Conservation (phyloP, 257 asterid genomes). For the Ballota nigra region DNA sequence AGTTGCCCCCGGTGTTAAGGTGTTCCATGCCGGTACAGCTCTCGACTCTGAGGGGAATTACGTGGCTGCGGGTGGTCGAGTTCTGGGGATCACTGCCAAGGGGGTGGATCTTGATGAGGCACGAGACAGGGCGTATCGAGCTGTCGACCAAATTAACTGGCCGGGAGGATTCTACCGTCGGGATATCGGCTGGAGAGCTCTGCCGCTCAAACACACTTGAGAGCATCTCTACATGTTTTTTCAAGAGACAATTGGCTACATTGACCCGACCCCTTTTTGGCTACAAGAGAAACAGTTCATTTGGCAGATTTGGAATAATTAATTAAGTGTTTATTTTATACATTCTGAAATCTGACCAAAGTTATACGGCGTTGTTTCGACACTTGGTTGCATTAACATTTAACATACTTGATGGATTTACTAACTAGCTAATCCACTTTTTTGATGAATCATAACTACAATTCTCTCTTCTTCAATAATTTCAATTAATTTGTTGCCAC, state of each 20-base stretch:
- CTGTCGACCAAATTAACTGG: slow-evolving; percentile 67
- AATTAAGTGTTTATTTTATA: background rate
- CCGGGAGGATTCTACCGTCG: slow-evolving; percentile 68
- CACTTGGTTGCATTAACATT: no score
- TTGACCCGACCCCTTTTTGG: background rate
- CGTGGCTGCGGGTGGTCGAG: slow-evolving; percentile 86
- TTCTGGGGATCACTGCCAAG: slow-evolving; percentile 83
- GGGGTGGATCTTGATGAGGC: slow-evolving; percentile 85
- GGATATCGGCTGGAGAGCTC: slow-evolving; percentile 94
- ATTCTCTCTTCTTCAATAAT: no score
- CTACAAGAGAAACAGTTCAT: background rate
- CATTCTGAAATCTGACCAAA: no score
- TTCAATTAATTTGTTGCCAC: no score
- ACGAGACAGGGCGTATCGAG: slow-evolving; percentile 73
- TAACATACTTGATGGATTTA: no score
- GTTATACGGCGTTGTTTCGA: no score
- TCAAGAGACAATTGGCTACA: no score
- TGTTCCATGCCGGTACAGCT: slow-evolving; percentile 85
- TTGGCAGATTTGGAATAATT: background rate
- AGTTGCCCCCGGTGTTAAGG: slow-evolving; percentile 58
- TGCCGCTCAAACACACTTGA: slow-evolving; percentile 35
- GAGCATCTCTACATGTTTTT: background rate
- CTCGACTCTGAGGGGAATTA: slow-evolving; percentile 63
- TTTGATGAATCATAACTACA: no score
- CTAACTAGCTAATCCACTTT: no score